These are phyloP conservation scores for Calonectria fujianensis DNA, from an alignment of 2,329 filamentous ascomycete species.

Conservation along the genomic window DNA sequence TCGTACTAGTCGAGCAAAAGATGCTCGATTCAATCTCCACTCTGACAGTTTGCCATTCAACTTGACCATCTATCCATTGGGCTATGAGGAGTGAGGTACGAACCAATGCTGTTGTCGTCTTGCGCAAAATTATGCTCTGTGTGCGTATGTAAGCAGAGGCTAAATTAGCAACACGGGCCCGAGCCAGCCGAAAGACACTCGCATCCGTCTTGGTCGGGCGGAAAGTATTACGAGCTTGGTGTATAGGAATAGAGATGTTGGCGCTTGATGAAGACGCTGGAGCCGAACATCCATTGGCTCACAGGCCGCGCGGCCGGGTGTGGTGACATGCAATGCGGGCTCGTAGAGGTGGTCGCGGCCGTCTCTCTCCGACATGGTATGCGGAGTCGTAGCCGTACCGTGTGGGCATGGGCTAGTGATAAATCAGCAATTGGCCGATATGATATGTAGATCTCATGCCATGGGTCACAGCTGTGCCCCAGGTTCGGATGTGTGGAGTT, in stretches of 20 bases:
- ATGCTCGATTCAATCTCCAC: conserved; percentile 57
- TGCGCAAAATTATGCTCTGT: background rate
- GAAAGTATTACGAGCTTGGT: background rate
- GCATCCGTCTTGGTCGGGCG: background rate
- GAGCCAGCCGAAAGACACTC: background rate
- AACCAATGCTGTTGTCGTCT: background rate
- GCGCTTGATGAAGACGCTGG: background rate
- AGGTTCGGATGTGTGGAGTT: background rate
- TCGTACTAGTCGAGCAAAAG: conserved; percentile 50
- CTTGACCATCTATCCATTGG: background rate
- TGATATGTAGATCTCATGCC: background rate
- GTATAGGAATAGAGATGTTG: background rate
- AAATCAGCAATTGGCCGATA: background rate
- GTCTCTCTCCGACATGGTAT: background rate
- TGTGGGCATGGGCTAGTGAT: background rate
- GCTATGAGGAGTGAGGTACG: background rate
- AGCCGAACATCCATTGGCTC: too few species aligned
- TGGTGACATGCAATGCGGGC: background rate
- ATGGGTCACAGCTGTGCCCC: background rate
- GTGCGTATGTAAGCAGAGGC: background rate
- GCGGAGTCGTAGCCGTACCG: background rate
- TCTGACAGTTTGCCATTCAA: conserved; percentile 51
- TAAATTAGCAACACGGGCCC: background rate
- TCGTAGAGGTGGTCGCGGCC: background rate
- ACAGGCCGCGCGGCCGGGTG: background rate